A percentile compares a stretch with the other conserved stretches of the same genome.
Conservation (phyloP, 257 asterid species). For the Lavandula angustifolia region DNA sequence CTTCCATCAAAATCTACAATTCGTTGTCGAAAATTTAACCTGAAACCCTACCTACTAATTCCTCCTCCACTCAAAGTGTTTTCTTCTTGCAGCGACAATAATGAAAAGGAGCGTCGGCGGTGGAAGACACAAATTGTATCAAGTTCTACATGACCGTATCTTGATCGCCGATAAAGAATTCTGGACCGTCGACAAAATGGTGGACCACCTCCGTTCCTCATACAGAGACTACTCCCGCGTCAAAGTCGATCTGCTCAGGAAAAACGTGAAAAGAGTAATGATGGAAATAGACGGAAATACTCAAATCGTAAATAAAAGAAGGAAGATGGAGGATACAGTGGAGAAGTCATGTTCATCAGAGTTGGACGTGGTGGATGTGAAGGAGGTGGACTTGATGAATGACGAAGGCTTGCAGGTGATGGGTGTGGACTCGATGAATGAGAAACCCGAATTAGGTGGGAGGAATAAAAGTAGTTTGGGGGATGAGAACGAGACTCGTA, state of each 20-base stretch:
- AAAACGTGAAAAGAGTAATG: constrained; percentile 41
- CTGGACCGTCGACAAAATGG: constrained; percentile 58
- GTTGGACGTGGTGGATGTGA: constrained; percentile 41
- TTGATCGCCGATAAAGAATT: constrained; percentile 32
- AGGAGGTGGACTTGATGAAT: constrained; percentile 46
- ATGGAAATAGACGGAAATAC: constrained; percentile 27
- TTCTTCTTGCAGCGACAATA: constrained; percentile 28
- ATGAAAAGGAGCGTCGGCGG: constrained; percentile 26
- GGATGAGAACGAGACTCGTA: constrained; percentile 34
- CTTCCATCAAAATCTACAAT: too few relatives aligned
- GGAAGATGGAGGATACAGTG: constrained; percentile 44
- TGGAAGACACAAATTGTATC: constrained; percentile 25
- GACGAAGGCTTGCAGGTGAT: constrained; percentile 44
- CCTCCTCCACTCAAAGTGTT: too few relatives aligned
- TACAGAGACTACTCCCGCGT: constrained; percentile 55
- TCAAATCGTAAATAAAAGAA: constrained; percentile 33
- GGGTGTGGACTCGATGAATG: constrained; percentile 46
- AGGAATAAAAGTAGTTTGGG: constrained; percentile 20
- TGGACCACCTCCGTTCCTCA: constrained; percentile 59
- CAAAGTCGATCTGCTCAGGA: constrained; percentile 51
- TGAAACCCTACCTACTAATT: too few relatives aligned
- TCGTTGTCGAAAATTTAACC: too few relatives aligned
- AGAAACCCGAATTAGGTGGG: constrained; percentile 28
- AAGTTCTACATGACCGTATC: constrained; percentile 49
- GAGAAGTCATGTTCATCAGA: constrained; percentile 47